Evolutionary conservation across 306 rosid genomes (phyloP), one percentile per base, ranked within the genome.

Genomic region (Begonia masoniana): DNA sequence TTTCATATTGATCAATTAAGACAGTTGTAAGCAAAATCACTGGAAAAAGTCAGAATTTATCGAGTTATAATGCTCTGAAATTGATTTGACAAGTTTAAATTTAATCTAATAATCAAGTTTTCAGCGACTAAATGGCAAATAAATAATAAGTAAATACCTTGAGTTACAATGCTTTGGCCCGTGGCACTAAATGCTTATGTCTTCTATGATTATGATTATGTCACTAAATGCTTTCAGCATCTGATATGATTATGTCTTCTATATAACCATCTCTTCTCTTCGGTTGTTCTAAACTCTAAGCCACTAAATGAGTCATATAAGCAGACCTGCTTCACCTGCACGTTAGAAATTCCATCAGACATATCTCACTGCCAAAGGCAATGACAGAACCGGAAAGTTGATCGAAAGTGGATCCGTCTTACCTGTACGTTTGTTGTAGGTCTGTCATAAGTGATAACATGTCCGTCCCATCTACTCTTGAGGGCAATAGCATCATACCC

Each of bases 381-480:
- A 85, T 47, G 56, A 82, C 48, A 50, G 97, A 75, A 45, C 96
- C 91, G 8, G 80, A 6, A 72, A 62, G 71, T 59, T 36, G 97
- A 76, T 65, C 68, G 80, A 46, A 91, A 79, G 68, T 75, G 65
- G 61, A 85, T 79, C 56, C 76, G 69, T 63, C 91, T 70, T 62
- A 89, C 74, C 73, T 89, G 97, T 7, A 89, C 80, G 58, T 85
- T 68, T 65, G 59, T 66, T 7, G 97, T 76, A 13, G 95, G 94
- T 76, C 89, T 84, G 53, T 17, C 19, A 17, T 17, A 17, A 17
- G 19, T 17, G 19, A 17, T 17, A 17, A 95, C 97, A 15, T 88
- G 82, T 61, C 85, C 89, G 31, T 88, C 97, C 95, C 97, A 85
- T n/a, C 97, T 95, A 54, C 95, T 89, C 85, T 89, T 78, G 31